phyloP scores from a whole-genome alignment of 352 stramenopile genomes.

The Phytopythium delawarense region DNA sequence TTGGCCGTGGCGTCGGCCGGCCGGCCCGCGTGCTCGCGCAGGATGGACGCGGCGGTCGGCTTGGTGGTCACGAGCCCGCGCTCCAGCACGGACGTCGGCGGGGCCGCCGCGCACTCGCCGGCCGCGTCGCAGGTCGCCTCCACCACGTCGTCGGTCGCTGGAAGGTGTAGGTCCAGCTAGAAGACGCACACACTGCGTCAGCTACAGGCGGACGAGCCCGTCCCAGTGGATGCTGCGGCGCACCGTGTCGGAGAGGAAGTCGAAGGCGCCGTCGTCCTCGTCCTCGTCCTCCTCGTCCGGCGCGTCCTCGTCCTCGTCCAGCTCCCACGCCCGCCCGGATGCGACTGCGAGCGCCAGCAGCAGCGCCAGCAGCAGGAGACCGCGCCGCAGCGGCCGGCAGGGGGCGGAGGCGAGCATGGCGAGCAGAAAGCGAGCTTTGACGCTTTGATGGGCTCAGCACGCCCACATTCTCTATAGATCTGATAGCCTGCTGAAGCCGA shows the following conservation, averaged over 20 bases:
- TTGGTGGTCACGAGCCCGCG: conserved; percentile 55
- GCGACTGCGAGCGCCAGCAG: conserved; percentile 17
- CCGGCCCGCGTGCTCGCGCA: conserved; percentile 31
- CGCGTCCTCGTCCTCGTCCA: conserved; percentile 14
- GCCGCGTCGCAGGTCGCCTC: conserved; percentile 35
- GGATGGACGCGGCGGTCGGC: conserved; percentile 37
- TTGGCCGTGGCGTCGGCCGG: conserved; percentile 12
- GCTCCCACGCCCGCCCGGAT: conserved; percentile 12
- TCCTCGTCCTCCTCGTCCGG: conserved; percentile 20
- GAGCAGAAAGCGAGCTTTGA: too few relatives aligned
- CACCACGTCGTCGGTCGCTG: conserved; percentile 8
- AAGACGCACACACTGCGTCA: not conserved
- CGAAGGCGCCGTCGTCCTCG: conserved; percentile 28
- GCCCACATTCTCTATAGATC: too few relatives aligned
- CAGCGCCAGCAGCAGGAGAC: conserved; percentile 1
- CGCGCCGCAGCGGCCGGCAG: conserved; percentile 1
- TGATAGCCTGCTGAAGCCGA: too few relatives aligned
- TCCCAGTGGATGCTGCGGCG: not conserved
- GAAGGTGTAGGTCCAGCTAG: not conserved
- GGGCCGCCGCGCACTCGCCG: conserved; percentile 17
- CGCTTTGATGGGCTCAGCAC: too few relatives aligned
- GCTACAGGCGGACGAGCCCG: not conserved
- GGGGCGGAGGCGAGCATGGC: not conserved
- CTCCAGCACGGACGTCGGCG: conserved; percentile 27
- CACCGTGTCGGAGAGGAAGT: conserved; percentile 31